phyloP scores from a whole-genome alignment of 495 filamentous ascomycete genomes.

The Penicillium pulvis region DNA sequence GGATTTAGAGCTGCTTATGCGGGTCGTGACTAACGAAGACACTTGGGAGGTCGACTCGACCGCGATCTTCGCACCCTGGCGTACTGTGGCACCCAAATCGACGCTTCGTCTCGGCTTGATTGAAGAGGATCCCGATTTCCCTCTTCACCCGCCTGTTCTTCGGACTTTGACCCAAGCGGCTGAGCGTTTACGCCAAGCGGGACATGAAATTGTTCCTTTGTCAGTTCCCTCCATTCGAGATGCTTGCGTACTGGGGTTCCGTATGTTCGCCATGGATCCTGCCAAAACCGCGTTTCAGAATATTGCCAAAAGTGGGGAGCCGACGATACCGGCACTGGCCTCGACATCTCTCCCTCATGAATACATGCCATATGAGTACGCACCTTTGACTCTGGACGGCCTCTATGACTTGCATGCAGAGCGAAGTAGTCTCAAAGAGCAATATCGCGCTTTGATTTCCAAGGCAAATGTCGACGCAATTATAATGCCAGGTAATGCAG shows the following conservation, averaged over 20 bases:
- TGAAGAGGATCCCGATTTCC: slow-evolving; percentile 19
- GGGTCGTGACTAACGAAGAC: slow-evolving; percentile 5
- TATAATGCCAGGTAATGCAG: slow-evolving; percentile 22
- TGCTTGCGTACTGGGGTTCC: slow-evolving; percentile 18
- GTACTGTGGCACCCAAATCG: slow-evolving; percentile 7
- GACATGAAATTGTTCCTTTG: slow-evolving; percentile 19
- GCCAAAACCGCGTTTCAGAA: slow-evolving; percentile 17
- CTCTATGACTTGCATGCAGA: slow-evolving; percentile 19
- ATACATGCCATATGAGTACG: slow-evolving; percentile 15
- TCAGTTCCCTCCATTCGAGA: slow-evolving; percentile 14
- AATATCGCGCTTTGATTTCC: slow-evolving; percentile 14
- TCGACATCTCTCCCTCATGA: slow-evolving; percentile 19
- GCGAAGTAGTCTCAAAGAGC: slow-evolving; percentile 16
- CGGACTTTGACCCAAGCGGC: slow-evolving; percentile 14
- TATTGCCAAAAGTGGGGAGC: slow-evolving; percentile 27
- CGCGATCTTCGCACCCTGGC: slow-evolving; percentile 21
- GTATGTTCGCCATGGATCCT: slow-evolving; percentile 27
- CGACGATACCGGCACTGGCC: slow-evolving; percentile 21
- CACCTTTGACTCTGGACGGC: slow-evolving; percentile 16
- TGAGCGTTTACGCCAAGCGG: slow-evolving; percentile 10
- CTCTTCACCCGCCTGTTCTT: slow-evolving; percentile 23
- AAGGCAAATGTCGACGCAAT: slow-evolving; percentile 14
- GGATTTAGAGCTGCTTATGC: slow-evolving; percentile 54
- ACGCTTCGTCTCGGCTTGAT: slow-evolving; percentile 16
- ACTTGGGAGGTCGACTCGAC: slow-evolving; percentile 13